Evolutionary conservation across 1,284 basidiomycete genomes (phyloP).

Genomic region (Sanghuangporus weigelae): DNA sequence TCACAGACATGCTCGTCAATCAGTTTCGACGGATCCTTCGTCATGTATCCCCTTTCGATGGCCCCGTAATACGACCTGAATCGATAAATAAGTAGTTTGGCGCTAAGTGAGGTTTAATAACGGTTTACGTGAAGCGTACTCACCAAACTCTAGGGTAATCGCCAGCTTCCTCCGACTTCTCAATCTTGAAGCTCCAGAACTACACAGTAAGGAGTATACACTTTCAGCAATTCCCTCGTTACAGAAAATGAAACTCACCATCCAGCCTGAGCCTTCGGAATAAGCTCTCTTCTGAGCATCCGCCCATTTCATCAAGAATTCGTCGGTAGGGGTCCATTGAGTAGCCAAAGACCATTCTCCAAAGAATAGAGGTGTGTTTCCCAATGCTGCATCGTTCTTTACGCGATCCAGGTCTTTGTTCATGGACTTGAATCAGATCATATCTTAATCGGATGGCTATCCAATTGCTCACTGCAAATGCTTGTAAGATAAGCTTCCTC

Average conservation of each 20-base stretch:
- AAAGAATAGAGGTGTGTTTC: constrained; percentile 44
- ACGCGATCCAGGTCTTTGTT: constrained; percentile 46
- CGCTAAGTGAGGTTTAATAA: background rate
- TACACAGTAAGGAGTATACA: constrained; percentile 23
- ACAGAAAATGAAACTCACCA: constrained; percentile 39
- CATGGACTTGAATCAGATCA: background rate
- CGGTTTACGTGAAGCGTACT: constrained; percentile 15
- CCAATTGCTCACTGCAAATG: constrained; percentile 55
- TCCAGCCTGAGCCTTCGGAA: constrained; percentile 60
- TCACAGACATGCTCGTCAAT: constrained; percentile 59
- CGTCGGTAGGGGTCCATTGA: constrained; percentile 57
- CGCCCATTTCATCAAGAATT: constrained; percentile 65
- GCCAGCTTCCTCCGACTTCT: constrained; percentile 45
- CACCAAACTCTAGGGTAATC: constrained; percentile 56
- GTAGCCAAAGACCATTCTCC: constrained; percentile 71
- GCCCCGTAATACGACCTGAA: constrained; percentile 70
- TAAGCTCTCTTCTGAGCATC: constrained; percentile 73
- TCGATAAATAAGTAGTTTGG: background rate
- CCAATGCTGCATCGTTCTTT: constrained; percentile 40
- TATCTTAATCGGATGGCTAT: background rate
- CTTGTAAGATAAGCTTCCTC: constrained; percentile 58
- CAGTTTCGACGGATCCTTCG: constrained; percentile 50
- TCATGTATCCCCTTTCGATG: constrained; percentile 52
- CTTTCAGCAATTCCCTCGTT: background rate
- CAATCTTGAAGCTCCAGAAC: constrained; percentile 79